Evolutionary conservation across 805 yeast species (phyloP).

Genomic region (Lachancea sp.): DNA sequence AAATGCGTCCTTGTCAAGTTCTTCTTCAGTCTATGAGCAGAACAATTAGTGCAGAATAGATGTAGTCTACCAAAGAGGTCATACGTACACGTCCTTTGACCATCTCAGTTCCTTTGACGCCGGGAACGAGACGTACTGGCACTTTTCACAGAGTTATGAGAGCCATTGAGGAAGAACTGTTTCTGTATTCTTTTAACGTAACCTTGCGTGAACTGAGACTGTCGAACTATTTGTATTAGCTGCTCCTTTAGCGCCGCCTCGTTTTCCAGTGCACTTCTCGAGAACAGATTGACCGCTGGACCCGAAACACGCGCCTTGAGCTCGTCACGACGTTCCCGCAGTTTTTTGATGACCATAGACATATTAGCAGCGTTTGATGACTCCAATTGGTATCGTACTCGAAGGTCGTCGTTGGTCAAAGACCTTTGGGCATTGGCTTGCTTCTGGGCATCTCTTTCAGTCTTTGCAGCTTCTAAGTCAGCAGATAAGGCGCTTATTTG

Average conservation of each 20-base stretch:
- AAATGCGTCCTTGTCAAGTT: no score
- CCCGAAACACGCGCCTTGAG: slow-evolving; percentile 32
- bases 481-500: slow-evolving; percentile 9
- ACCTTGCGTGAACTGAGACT: slow-evolving; percentile 16
- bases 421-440: slow-evolving; percentile 39
- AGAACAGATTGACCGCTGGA: slow-evolving; percentile 29
- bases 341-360: slow-evolving; percentile 25
- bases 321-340: slow-evolving; percentile 22
- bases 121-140: background rate
- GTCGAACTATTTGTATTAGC: slow-evolving; percentile 12
- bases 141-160: slow-evolving; percentile 6
- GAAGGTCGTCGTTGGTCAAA: slow-evolving; percentile 27
- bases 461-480: slow-evolving; percentile 17
- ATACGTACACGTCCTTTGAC: no score
- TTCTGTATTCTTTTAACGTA: slow-evolving; percentile 19
- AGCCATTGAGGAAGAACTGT: slow-evolving; percentile 12
- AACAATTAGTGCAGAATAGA: no score
- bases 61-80: no score
- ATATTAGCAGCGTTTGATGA: slow-evolving; percentile 45
- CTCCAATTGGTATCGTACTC: slow-evolving; percentile 39
- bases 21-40: no score
- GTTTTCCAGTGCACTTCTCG: slow-evolving; percentile 7
- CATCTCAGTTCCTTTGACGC: background rate
- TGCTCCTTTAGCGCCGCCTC: slow-evolving; percentile 13
- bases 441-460: slow-evolving; percentile 42